These are phyloP conservation scores for Pouteria campechiana DNA, from an alignment of 179 eudicot species.

Conservation along the genomic window DNA sequence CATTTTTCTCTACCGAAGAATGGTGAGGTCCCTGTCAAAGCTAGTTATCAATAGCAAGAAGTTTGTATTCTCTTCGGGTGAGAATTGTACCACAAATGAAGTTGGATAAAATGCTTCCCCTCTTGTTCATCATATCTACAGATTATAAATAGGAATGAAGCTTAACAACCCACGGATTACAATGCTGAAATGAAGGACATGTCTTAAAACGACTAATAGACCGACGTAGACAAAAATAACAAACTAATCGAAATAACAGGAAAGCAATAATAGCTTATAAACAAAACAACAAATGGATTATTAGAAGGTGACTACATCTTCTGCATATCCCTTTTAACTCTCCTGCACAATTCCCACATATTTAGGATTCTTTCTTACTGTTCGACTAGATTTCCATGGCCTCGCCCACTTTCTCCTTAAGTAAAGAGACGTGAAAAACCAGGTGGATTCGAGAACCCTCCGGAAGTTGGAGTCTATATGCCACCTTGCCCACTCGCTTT, in stretches of 20 bases:
- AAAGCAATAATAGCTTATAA: neutral
- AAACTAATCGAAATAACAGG: neutral
- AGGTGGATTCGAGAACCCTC: neutral
- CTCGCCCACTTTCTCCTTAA: too few relatives aligned
- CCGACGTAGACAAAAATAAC: neutral
- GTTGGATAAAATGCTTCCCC: too few relatives aligned
- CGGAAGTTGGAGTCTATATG: neutral
- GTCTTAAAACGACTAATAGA: neutral
- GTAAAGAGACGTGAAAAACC: neutral
- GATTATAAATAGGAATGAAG: neutral
- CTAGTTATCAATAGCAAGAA: too few relatives aligned
- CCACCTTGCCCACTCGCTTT: neutral
- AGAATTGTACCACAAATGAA: too few relatives aligned
- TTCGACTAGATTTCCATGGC: neutral
- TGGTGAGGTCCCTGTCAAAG: too few relatives aligned
- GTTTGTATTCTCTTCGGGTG: too few relatives aligned
- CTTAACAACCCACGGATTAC: neutral
- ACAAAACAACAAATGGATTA: neutral
- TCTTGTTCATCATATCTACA: neutral
- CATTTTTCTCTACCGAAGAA: too few relatives aligned
- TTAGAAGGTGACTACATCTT: neutral
- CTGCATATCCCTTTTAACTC: neutral
- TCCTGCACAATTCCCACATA: neutral
- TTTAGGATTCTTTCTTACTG: neutral
- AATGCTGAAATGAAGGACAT: neutral